Conservation (phyloP, 805 yeast genomes). For the Metschnikowia matae region DNA sequence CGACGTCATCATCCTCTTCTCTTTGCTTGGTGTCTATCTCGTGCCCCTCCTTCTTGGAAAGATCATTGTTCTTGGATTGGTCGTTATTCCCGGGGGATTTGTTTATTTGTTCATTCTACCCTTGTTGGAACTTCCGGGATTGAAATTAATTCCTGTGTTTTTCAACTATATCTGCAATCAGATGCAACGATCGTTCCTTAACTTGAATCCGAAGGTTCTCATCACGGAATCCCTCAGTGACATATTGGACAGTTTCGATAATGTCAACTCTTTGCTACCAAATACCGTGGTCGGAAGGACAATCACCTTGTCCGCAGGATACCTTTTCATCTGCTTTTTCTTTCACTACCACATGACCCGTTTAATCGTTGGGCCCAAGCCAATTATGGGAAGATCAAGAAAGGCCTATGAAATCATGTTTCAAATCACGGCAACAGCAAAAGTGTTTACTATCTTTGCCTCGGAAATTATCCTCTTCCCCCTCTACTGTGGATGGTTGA, state of each 20-base stretch:
- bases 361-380: conserved; percentile 34
- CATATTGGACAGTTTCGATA: not conserved
- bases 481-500: conserved; percentile 72
- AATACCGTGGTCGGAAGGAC: conserved; percentile 36
- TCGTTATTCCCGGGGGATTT: not conserved
- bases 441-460: conserved; percentile 70
- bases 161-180: not conserved
- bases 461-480: conserved; percentile 87
- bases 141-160: not conserved
- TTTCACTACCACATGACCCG: conserved; percentile 27
- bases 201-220: not conserved
- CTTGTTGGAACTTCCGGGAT: not conserved
- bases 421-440: conserved; percentile 57
- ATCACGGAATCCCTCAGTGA: conserved; percentile 8
- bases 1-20: conserved; percentile 30
- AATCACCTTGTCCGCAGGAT: conserved; percentile 34
- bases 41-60: conserved; percentile 48
- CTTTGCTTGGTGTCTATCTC: conserved; percentile 41
- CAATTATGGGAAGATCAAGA: conserved; percentile 50
- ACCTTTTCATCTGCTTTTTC: conserved; percentile 21
- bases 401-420: conserved; percentile 48
- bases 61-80: conserved; percentile 4
- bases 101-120: conserved; percentile 1
- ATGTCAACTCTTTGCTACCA: conserved; percentile 12
- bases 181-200: not conserved